Base-by-base conservation (phyloP, 495 filamentous ascomycete species). In the Talaromyces wortmannii region DNA sequence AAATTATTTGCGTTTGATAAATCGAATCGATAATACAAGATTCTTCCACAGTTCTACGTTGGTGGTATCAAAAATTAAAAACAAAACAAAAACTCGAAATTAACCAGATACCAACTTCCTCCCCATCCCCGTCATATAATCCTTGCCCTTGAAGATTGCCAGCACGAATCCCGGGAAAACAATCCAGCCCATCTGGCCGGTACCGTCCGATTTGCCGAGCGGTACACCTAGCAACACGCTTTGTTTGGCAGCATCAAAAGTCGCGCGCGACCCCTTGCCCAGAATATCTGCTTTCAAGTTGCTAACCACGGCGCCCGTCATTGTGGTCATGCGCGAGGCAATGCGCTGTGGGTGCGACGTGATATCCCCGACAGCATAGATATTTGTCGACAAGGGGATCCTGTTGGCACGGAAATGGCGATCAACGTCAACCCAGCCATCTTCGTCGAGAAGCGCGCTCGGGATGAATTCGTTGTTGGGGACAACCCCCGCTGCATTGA, bases 381-480 rank as follows among this genome's bases (percentile, higher is more conserved):
- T 66, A 5, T 71, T 58, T 8, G 36, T 5, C 8, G 36, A 40
- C 8, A 42, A 53, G 5, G 11, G 6, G 42, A 43, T 15, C 6
- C 62, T 73, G 44, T 62, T 57, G 12, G 81, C 79, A 4, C 67
- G 75, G 55, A 86, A 69, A 60, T 78, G 71, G 30, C 77, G 74
- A 57, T 86, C 77, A 12, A 85, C 78, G 30, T 63, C 62, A 16
- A 88, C 77, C 67, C 75, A 83, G 45, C 77, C 79, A 18, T 64
- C 57, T 7, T 65, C 55, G 40, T 79, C 76, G 4, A 86, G 73
- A 42, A 82, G 64, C 16, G 69, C 56, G 7, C 63, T 60, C 2
- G 80, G 72, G 30, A 89, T 63, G 68, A 81, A 89, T 17, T 71
- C 71, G 46, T 78, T 81, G 70, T 89, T 89, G 44, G 85, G 81